A percentile compares a stretch with the other conserved stretches of the same genome.
Conservation (phyloP, 1,284 basidiomycete species). For the Naganishia sp. region DNA sequence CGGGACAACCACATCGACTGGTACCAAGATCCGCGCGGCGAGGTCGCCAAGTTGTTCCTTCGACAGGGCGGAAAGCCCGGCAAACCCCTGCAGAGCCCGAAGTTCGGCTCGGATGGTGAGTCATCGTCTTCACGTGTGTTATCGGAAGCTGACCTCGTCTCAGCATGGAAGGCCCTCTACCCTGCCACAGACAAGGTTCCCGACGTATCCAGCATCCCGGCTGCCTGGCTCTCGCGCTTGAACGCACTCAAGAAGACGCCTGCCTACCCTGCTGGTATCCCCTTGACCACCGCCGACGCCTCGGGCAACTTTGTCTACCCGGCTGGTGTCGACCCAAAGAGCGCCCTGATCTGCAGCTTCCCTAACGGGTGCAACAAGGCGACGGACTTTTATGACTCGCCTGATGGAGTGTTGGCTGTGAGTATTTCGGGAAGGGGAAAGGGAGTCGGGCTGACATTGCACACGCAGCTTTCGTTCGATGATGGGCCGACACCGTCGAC, state of each 20-base stretch:
- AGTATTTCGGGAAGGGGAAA: conserved; percentile 30
- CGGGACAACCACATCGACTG: conserved; percentile 19
- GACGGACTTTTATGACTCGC: conserved; percentile 40
- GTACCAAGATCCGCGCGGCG: conserved; percentile 14
- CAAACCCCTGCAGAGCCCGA: background rate
- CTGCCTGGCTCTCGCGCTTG: conserved; percentile 46
- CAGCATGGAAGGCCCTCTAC: conserved; percentile 39
- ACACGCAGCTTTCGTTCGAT: conserved; percentile 49
- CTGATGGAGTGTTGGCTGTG: conserved; percentile 44
- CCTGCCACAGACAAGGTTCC: conserved; percentile 40
- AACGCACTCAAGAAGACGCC: conserved; percentile 9
- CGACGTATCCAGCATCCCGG: conserved; percentile 36
- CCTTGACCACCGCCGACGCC: conserved; percentile 40
- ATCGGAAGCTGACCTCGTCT: background rate
- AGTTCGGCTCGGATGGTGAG: conserved; percentile 11
- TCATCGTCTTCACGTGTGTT: background rate
- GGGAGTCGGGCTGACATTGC: background rate
- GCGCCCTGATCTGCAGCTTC: conserved; percentile 44
- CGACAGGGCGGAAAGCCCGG: conserved; percentile 12
- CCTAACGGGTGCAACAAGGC: conserved; percentile 45
- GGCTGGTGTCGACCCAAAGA: conserved; percentile 36
- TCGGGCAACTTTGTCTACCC: conserved; percentile 38
- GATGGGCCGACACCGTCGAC: conserved; percentile 59
- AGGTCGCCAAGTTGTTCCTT: conserved; percentile 20
- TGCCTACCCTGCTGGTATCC: conserved; percentile 28